phyloP scores from a whole-genome alignment of 805 yeast genomes.

The Groenewaldozyma tartarivorans region DNA sequence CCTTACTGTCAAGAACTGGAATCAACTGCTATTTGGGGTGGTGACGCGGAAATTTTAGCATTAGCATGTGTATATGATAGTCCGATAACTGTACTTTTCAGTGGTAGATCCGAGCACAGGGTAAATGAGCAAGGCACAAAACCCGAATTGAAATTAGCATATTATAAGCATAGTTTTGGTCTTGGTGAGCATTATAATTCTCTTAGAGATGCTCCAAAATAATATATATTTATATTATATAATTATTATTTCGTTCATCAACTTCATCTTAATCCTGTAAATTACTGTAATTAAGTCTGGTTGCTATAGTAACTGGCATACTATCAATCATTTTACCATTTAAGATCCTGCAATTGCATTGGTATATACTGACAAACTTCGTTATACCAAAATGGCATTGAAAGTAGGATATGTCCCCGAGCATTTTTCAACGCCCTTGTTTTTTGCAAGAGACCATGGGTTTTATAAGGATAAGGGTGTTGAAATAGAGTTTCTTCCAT shows the following conservation, averaged over 20 bases:
- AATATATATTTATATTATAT: background rate
- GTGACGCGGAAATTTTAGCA: slow-evolving; percentile 85
- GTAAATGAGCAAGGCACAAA: slow-evolving; percentile 51
- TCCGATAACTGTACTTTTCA: slow-evolving; percentile 67
- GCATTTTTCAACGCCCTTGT: slow-evolving; percentile 82
- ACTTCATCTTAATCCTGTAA: too few species aligned
- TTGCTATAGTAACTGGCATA: background rate
- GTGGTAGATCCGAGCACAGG: slow-evolving; percentile 58
- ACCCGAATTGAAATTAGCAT: slow-evolving; percentile 56
- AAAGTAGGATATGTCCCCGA: slow-evolving; percentile 80
- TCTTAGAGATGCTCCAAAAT: slow-evolving; percentile 24
- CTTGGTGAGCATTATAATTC: slow-evolving; percentile 96
- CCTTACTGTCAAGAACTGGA: slow-evolving; percentile 61
- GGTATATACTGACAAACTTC: too few species aligned
- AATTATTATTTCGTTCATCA: too few species aligned
- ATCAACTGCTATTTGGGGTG: slow-evolving; percentile 91
- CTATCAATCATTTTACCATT: too few species aligned
- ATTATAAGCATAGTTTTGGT: slow-evolving; percentile 76
- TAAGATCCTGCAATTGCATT: background rate
- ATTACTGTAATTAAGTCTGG: background rate
- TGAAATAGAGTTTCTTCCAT: slow-evolving; percentile 53
- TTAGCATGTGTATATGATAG: slow-evolving; percentile 60
- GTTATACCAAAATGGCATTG: background rate
- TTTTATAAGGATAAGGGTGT: slow-evolving; percentile 42
- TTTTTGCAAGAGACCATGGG: slow-evolving; percentile 55